Base-by-base conservation (phyloP, 179 eudicot genomes). In the Carnegiea gigantea region DNA sequence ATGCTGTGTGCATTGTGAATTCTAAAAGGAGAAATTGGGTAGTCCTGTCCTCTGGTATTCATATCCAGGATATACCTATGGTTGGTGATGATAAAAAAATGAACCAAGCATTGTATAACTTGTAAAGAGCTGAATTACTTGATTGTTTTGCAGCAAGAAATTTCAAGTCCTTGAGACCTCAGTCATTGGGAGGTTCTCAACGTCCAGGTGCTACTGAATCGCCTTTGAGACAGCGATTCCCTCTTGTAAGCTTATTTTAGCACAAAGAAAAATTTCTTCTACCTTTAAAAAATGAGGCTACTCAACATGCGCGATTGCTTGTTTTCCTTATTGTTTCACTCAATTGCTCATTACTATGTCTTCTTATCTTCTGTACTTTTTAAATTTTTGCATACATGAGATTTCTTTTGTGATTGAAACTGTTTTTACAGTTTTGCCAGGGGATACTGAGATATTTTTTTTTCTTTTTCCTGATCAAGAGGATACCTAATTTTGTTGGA, bases 401-500 rank as follows among this genome's bases (percentile, higher is more conserved):
- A 76, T 75, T 9, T 54, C 57, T 53, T 53, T 33, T 13, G 71
- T 28, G 26, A 9, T 23, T 46, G 10, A 10, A 0, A 13, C 59
- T 53, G 59, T 53, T 53, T 3, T 20, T 17, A 53, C 15, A 4
- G 59, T 53, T 53, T 53, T 17, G 17, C 12, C 59, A 53, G 5
- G 17, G 18, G 20, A 53, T 53, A 53, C 59, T 13, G 17, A 13
- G 20, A 28, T 0, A 0, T 33, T 33, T 33, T 33, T 33, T 33
- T 53, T 53, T 53, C 15, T 53, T 53, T 53, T 4, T 17, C 59
- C 4, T 53, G 59, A 53, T 53, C 20, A 12, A 93, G 98, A 90
- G 93, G 87, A 89, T 91, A 62, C 97, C 95, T 24, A 91, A 91
- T 86, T 86, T 95, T 30, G 89, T 95, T 78, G 97, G 93, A 33